phyloP scores from a whole-genome alignment of 139 green algal species.

The Mesotaenium endlicherianum region DNA sequence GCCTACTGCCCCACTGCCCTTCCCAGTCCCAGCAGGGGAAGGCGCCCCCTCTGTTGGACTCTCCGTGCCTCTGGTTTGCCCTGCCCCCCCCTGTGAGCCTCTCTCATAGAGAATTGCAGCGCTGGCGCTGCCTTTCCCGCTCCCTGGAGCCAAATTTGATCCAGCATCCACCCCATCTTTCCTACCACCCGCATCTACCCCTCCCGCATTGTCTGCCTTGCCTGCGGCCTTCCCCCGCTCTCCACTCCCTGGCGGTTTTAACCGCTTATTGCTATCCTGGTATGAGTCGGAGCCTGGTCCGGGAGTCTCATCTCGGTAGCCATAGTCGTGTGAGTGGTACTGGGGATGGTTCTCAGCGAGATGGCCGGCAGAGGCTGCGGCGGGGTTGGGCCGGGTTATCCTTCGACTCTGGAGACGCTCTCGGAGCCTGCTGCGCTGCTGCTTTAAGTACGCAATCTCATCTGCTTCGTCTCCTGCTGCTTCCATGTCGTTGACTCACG shows the following conservation, averaged over 20 bases:
- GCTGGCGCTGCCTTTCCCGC: neutral
- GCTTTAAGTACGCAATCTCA: slow-evolving; percentile 5
- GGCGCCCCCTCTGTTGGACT: neutral
- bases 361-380: neutral
- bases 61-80: neutral
- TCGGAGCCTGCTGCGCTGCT: slow-evolving; percentile 7
- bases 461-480: slow-evolving; percentile 5
- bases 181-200: too few relatives aligned
- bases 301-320: neutral
- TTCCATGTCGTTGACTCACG: too few relatives aligned
- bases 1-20: neutral
- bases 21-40: neutral
- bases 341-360: neutral
- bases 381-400: neutral
- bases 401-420: slow-evolving; percentile 3
- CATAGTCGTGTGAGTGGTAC: neutral
- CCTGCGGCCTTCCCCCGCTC: neutral
- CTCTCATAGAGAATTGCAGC: neutral
- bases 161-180: too few relatives aligned
- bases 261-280: neutral
- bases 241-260: neutral
- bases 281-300: neutral
- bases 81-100: neutral
- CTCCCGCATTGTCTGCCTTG: too few relatives aligned
- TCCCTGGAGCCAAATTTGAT: too few relatives aligned